Evolutionary conservation across 108 stramenopile species (phyloP), one percentile per base, ranked within the genome.

Genomic region (Thalassiosira profunda): DNA sequence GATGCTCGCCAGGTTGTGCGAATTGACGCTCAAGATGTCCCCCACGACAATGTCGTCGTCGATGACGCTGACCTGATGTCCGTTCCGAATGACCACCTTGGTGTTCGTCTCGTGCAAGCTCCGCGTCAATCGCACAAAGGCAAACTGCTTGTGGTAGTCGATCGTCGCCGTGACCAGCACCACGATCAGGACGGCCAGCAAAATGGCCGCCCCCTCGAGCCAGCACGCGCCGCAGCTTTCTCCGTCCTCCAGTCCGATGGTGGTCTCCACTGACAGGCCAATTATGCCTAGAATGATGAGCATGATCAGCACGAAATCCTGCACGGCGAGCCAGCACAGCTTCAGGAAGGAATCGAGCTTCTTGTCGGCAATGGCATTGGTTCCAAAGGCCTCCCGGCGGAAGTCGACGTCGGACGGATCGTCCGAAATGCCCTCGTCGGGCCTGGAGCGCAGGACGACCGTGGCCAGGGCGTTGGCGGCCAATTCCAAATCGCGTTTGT

Each of bases 11-110:
- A 86, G 68, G 58, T 85, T 86, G 63, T 94, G 92, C 28, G 84
- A 80, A 64, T 97, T 97, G 36, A 99, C 91, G 42, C 83, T 77
- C 25, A 99, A 79, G 43, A 99, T 84, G 70, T 99, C 99, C 11
- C 99, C 99, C 40, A 99, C 99, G n/a, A 98, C 96, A 58, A 98
- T 85, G 11, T 96, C 97, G 55, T 92, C 87, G 44, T 90, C 89
- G 38, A 60, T 82, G 20, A 97, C 82, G 31, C 80, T 76, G 29
- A 86, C 54, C 54, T 90, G 82, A 52, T 85, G 74, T 17, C 96
- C 95, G 57, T 86, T 71, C 18, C 98, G 92, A 63, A 96, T 84
- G 55, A 98, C 94, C 25, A 77, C 62, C 80, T 92, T 92, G 44
- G 86, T 91, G 60, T 96, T 94, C 14, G 85, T 89, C 41, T 87